Evolutionary conservation across 2,329 filamentous ascomycete genomes (phyloP), one percentile per base, ranked within the genome.

Genomic region (Penicillium sp.): DNA sequence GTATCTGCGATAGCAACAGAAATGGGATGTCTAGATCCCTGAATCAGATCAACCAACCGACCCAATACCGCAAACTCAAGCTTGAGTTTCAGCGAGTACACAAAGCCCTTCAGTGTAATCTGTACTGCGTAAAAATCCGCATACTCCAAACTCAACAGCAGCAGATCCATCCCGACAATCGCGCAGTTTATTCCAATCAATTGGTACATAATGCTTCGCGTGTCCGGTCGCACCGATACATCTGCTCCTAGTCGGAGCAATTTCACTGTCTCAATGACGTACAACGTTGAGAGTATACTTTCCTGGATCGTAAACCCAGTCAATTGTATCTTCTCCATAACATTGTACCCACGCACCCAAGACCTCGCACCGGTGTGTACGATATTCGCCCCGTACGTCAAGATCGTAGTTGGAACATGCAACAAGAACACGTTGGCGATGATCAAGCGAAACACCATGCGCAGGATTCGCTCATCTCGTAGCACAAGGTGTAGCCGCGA

Each of bases 401-500:
- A 68, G 1, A 86, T 75, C 0, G 79, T 80, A 4, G 81, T 82
- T 0, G 80, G 76, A 0, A 81, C 70, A 58, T 86, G 81, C 22
- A 84, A 68, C 9, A 84, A 51, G 36, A 85, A 58, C 16, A 75
- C 76, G 61, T 86, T 79, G 55, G 76, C 62, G 38, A 85, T 75
- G 54, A 88, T 87, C 79, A 87, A 84, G 49, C 65, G 75, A 0
- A 85, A 72, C 0, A 84, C 78, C 10, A 75, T 72, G 4, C 75
- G 76, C 0, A 87, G 72, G 3, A 79, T 67, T 2, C 68, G 67
- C 6, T 76, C 72, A 40, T 83, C 81, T 14, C 77, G 78, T 3
- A 84, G 71, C 10, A 88, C 76, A 1, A 88, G 74, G 63, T 87
- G 83, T 0, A 88, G 75, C 6, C 85, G 78, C 0, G 83, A 87